phyloP scores from a whole-genome alignment of 805 yeast genomes.

The Saccharomycopsis olivae region DNA sequence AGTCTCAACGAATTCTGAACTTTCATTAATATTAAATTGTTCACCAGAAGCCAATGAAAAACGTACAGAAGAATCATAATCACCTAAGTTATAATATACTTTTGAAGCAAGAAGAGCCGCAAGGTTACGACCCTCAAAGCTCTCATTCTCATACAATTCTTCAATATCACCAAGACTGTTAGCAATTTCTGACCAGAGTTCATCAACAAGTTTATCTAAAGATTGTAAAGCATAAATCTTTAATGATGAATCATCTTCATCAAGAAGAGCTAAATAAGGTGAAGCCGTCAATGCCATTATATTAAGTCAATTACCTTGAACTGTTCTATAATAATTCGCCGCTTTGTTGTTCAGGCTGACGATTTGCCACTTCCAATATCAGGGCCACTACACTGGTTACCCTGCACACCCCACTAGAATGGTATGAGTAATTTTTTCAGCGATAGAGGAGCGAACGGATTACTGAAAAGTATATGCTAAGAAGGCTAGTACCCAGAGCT shows the following conservation, averaged over 20 bases:
- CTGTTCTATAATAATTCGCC: too few relatives aligned
- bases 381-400: too few relatives aligned
- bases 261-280: conserved; percentile 80
- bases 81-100: conserved; percentile 86
- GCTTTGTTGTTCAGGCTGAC: too few relatives aligned
- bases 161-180: conserved; percentile 82
- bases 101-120: conserved; percentile 93
- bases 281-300: conserved; percentile 45
- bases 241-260: conserved; percentile 67
- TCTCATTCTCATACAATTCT: conserved; percentile 77
- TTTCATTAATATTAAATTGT: conserved; percentile 62
- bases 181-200: conserved; percentile 95
- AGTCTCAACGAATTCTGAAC: conserved; percentile 84
- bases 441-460: too few relatives aligned
- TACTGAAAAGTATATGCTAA: too few relatives aligned
- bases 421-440: too few relatives aligned
- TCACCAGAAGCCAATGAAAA: conserved; percentile 80
- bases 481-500: too few relatives aligned
- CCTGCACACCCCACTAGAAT: too few relatives aligned
- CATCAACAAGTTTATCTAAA: conserved; percentile 74
- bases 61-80: conserved; percentile 80
- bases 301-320: too few relatives aligned
- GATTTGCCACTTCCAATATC: too few relatives aligned
- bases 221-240: conserved; percentile 80
- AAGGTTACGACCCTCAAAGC: conserved; percentile 63